phyloP scores from a whole-genome alignment of 352 stramenopile species.

The Globisporangium yorkense region DNA sequence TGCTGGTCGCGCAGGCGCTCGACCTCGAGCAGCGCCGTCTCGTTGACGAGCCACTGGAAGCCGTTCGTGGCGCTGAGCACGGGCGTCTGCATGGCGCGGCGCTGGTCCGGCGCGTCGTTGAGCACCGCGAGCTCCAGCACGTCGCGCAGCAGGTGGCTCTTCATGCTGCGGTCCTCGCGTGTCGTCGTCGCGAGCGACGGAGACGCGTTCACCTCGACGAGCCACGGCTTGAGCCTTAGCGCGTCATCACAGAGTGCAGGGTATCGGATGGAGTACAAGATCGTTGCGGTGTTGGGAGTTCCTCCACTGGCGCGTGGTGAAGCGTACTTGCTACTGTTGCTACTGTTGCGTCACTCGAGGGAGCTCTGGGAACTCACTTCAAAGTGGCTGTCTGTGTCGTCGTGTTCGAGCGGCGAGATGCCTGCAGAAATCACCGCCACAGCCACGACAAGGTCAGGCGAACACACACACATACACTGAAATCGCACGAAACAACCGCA shows the following conservation, averaged over 20 bases:
- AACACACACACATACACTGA: not conserved
- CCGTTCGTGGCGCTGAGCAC: conserved; percentile 52
- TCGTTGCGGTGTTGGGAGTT: too few species aligned
- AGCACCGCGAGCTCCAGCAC: conserved; percentile 61
- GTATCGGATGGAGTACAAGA: too few species aligned
- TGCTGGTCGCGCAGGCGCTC: conserved; percentile 22
- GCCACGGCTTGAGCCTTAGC: conserved; percentile 82
- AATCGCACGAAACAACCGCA: not conserved
- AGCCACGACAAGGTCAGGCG: conserved; percentile 7
- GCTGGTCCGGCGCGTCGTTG: conserved; percentile 38
- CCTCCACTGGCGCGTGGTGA: too few species aligned
- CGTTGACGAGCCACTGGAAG: conserved; percentile 71
- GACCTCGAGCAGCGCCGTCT: conserved; percentile 46
- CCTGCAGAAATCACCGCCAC: conserved; percentile 21
- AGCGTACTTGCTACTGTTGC: not conserved
- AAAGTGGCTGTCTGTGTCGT: conserved; percentile 76
- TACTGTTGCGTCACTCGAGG: conserved; percentile 22
- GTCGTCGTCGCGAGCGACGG: conserved; percentile 71
- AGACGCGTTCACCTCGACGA: conserved; percentile 87
- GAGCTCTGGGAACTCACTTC: conserved; percentile 82
- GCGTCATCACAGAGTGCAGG: too few species aligned
- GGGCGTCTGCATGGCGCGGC: conserved; percentile 28
- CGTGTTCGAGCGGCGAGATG: conserved; percentile 70
- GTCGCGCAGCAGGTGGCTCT: conserved; percentile 61
- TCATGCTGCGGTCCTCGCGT: conserved; percentile 72